Evolutionary conservation across 1,139 yeast species (phyloP).

Genomic region (Hyphopichia buzzinii): DNA sequence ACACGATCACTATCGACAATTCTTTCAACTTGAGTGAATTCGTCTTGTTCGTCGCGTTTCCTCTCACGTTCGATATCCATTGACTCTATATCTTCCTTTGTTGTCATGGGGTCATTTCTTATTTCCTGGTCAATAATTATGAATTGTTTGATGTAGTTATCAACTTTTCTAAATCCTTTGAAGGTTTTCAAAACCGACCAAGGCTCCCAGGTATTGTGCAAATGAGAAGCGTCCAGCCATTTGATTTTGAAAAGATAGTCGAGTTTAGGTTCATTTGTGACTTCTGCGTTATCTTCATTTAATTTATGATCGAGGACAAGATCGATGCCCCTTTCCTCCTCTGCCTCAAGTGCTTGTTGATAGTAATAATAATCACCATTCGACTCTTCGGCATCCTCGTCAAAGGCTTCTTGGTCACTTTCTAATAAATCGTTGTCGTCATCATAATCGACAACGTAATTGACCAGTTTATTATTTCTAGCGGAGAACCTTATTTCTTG

Average conservation of each 20-base stretch:
- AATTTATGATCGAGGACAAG: conserved; percentile 53
- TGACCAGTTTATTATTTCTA: conserved; percentile 67
- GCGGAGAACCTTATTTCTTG: conserved; percentile 71
- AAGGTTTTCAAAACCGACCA: conserved; percentile 54
- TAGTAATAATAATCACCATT: conserved; percentile 40
- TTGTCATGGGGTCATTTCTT: conserved; percentile 74
- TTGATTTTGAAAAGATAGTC: conserved; percentile 70
- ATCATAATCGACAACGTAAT: conserved; percentile 72
- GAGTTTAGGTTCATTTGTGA: conserved; percentile 53
- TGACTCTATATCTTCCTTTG: conserved; percentile 87
- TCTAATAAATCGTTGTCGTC: conserved; percentile 62
- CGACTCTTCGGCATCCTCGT: conserved; percentile 26
- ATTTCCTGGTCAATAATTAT: conserved; percentile 73
- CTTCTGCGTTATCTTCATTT: conserved; percentile 34
- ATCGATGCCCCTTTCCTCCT: conserved; percentile 48
- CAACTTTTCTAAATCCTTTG: conserved; percentile 82
- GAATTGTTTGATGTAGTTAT: conserved; percentile 81
- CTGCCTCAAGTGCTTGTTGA: conserved; percentile 30
- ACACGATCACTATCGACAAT: conserved; percentile 85
- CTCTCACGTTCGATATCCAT: conserved; percentile 91
- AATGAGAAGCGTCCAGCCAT: conserved; percentile 86
- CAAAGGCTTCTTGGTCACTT: conserved; percentile 51
- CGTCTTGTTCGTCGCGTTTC: conserved; percentile 77
- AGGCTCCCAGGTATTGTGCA: conserved; percentile 94
- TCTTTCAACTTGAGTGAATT: conserved; percentile 83